A percentile compares a stretch with the other conserved stretches of the same genome.
phyloP scores from a whole-genome alignment of 2,329 filamentous ascomycete genomes.

The Taxawa tesnikishii region DNA sequence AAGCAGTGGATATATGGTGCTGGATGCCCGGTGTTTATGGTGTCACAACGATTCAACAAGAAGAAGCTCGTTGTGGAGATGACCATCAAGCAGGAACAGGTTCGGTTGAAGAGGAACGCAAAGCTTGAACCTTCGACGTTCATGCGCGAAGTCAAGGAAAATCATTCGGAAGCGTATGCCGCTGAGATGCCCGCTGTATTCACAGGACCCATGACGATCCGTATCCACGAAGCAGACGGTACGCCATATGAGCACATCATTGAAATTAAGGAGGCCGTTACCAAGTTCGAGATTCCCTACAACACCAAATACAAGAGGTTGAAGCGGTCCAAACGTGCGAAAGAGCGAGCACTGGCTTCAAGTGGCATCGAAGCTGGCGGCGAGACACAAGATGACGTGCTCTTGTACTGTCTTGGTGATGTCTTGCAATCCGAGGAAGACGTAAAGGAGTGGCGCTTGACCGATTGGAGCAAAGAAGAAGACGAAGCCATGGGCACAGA shows the following conservation, averaged over 20 bases:
- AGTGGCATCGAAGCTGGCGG: conserved; percentile 36
- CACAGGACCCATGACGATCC: conserved; percentile 91
- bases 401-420: conserved; percentile 86
- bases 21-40: conserved; percentile 78
- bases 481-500: conserved; percentile 89
- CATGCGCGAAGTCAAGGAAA: conserved; percentile 73
- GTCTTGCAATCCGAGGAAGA: conserved; percentile 76
- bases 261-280: conserved; percentile 77
- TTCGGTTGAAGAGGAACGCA: conserved; percentile 41
- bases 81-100: conserved; percentile 67
- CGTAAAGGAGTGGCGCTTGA: conserved; percentile 67
- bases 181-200: conserved; percentile 55
- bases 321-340: conserved; percentile 74
- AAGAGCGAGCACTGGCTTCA: conserved; percentile 58
- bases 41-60: conserved; percentile 90
- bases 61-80: conserved; percentile 93
- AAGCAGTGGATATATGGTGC: conserved; percentile 82
- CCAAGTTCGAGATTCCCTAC: conserved; percentile 89
- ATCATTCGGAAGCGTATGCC: conserved; percentile 55
- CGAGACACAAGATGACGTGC: conserved; percentile 63
- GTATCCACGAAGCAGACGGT: conserved; percentile 95
- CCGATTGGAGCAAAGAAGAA: conserved; percentile 81
- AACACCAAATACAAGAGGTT: conserved; percentile 98
- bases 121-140: conserved; percentile 63
- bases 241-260: conserved; percentile 98